Evolutionary conservation across 75 land plant genomes (phyloP), one percentile per base, ranked within the genome.

Genomic region (Isoetes taiwanensis): DNA sequence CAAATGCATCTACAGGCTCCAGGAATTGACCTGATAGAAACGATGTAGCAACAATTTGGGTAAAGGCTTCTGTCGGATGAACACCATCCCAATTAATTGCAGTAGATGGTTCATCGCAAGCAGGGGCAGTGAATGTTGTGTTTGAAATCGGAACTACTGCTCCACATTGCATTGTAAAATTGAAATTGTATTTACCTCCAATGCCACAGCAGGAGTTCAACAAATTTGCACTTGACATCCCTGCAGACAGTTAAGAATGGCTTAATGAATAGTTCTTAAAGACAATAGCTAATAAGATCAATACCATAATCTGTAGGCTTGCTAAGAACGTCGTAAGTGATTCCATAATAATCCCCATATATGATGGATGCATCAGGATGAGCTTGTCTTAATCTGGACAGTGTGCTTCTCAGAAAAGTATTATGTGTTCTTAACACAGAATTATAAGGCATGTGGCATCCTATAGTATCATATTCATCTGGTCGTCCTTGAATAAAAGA

Each of bases 281-380:
- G n/a, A n/a, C n/a, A n/a, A n/a, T n/a, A n/a, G n/a, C n/a, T n/a
- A n/a, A n/a, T n/a, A 4, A 2, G 4, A 28, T 4, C n/a, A 2
- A 3, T 21, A 65, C 67, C 67, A 14, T 57, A 41, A 17, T 35
- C n/a, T 56, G 41, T 30, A n/a, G 42, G 17, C 30, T 56, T 42
- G 28, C 58, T n/a, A 14, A 65, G 32, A 11, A 65, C 32, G 9
- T 14, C 48, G 38, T 41, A 21, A 34, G 48, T 14, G n/a, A 65
- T 57, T 19, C 27, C n/a, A 48, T 65, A 65, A 11, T 33, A 34
- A 33, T 57, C 67, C 8, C 41, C 67, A n/a, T 65, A 56, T 30
- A 65, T 40, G 41, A 65, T 31, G 10, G 50, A 28, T 2, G 61
- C 67, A 5, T 38, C 50, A 0, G 62, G 30, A 30, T 30, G 9